Conservation (phyloP, 176 grass and related monocot genomes). For the Carex cristatella region DNA sequence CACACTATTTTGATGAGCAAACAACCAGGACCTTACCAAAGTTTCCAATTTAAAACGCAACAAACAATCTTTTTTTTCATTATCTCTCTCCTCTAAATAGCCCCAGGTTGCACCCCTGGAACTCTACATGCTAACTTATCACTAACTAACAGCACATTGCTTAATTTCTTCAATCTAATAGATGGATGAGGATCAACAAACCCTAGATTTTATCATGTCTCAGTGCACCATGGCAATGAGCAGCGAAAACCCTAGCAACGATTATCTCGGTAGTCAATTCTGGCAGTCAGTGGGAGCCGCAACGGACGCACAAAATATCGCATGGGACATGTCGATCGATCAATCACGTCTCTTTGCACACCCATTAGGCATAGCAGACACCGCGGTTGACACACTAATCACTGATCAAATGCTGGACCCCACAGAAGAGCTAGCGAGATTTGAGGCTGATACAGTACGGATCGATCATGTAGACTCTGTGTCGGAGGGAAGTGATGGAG, state of each 20-base stretch:
- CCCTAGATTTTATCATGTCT: slow-evolving; percentile 64
- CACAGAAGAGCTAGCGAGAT: slow-evolving; percentile 16
- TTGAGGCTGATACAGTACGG: neutral
- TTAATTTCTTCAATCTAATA: slow-evolving; percentile 14
- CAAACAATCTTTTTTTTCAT: slow-evolving; percentile 24
- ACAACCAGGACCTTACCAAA: slow-evolving; percentile 30
- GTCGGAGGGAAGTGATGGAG: slow-evolving; percentile 68
- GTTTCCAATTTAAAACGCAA: slow-evolving; percentile 31
- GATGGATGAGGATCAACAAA: slow-evolving; percentile 79
- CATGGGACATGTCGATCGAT: slow-evolving; percentile 46
- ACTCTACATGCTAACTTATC: slow-evolving; percentile 5
- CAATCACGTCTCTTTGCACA: slow-evolving; percentile 30
- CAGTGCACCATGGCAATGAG: slow-evolving; percentile 39
- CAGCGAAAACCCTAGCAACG: neutral
- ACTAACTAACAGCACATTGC: slow-evolving; percentile 10
- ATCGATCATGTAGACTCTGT: slow-evolving; percentile 37
- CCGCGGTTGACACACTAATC: slow-evolving; percentile 25
- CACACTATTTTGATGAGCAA: slow-evolving; percentile 43
- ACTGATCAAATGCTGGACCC: slow-evolving; percentile 30
- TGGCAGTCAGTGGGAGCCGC: slow-evolving; percentile 16
- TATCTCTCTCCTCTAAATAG: slow-evolving; percentile 5
- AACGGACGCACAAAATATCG: slow-evolving; percentile 27
- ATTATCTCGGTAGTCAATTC: slow-evolving; percentile 14
- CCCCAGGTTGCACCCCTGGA: slow-evolving; percentile 1
- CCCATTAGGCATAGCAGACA: slow-evolving; percentile 5